A percentile compares a stretch with the other conserved stretches of the same genome.
Evolutionary conservation across 352 stramenopile species (phyloP).

Genomic region (Hyaloperonospora brassicae): DNA sequence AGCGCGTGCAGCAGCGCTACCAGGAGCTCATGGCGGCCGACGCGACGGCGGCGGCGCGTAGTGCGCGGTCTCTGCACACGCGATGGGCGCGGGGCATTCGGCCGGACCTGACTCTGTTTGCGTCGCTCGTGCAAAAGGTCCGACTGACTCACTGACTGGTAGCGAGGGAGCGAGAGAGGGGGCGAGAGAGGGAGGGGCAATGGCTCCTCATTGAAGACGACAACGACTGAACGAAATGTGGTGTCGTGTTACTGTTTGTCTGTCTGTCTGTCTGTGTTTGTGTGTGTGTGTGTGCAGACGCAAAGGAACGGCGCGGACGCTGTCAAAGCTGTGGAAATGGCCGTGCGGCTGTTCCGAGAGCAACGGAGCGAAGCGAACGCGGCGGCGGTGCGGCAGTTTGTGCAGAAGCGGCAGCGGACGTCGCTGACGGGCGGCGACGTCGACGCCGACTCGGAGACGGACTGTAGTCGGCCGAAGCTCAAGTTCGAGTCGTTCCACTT

Average conservation of each 20-base stretch:
- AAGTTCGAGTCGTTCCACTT: slow-evolving; percentile 33
- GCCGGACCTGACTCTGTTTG: slow-evolving; percentile 23
- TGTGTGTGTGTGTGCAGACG: slow-evolving; percentile 5
- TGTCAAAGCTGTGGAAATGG: slow-evolving; percentile 15
- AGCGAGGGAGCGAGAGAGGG: no score
- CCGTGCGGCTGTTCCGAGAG: slow-evolving; percentile 17
- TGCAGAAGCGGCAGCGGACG: slow-evolving; percentile 15
- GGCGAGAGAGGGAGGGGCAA: no score
- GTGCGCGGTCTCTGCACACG: slow-evolving; percentile 25
- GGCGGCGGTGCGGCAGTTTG: slow-evolving; percentile 18
- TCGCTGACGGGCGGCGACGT: not conserved
- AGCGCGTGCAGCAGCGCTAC: slow-evolving; percentile 26
- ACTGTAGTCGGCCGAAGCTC: slow-evolving; percentile 14
- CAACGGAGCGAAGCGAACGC: slow-evolving; percentile 20
- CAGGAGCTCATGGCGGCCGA: slow-evolving; percentile 18
- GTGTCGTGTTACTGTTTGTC: no score
- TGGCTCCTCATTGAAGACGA: no score
- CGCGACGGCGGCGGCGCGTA: slow-evolving; percentile 11
- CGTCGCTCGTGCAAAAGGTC: slow-evolving; percentile 23
- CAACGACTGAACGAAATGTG: no score
- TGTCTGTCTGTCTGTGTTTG: no score
- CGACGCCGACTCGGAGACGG: slow-evolving; percentile 11
- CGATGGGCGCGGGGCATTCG: slow-evolving; percentile 24
- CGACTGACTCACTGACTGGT: not conserved
- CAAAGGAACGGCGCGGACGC: slow-evolving; percentile 16